Conservation (phyloP, 2,329 filamentous ascomycete species). For the Paecilomyces variotii region DNA sequence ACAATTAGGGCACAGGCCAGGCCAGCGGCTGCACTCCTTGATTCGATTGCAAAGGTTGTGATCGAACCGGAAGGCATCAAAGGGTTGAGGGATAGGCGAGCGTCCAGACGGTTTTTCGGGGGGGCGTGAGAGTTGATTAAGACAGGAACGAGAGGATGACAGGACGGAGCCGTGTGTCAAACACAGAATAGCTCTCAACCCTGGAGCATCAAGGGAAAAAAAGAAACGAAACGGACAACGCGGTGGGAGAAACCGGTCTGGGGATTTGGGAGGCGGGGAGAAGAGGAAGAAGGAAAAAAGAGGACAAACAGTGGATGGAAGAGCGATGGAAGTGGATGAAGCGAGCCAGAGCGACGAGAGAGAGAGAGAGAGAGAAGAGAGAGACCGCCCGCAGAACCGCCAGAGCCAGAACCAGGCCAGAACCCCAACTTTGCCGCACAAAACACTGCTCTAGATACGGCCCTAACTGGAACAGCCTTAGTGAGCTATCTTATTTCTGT, state of each 20-base stretch:
- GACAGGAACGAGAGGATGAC: slow-evolving; percentile 30
- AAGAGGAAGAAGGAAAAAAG: slow-evolving; percentile 11
- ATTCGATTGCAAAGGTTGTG: slow-evolving; percentile 16
- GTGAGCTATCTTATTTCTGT: background rate
- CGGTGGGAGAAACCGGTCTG: slow-evolving; percentile 9
- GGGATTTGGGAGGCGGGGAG: slow-evolving; percentile 11
- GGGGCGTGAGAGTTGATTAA: slow-evolving; percentile 9
- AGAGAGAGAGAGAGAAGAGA: background rate
- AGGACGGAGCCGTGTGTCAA: slow-evolving; percentile 37
- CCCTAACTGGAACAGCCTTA: background rate
- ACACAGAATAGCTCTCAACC: slow-evolving; percentile 29
- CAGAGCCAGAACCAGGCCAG: background rate
- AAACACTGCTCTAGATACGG: background rate
- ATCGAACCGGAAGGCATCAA: slow-evolving; percentile 19
- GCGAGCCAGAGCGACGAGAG: background rate
- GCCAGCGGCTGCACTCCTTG: slow-evolving; percentile 38
- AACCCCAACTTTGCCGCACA: background rate
- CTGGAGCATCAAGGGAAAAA: slow-evolving; percentile 17
- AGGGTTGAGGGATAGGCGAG: slow-evolving; percentile 10
- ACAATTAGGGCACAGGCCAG: slow-evolving; percentile 35
- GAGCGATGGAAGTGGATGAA: slow-evolving; percentile 8
- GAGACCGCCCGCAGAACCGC: background rate
- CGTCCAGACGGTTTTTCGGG: slow-evolving; percentile 10
- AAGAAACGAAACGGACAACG: slow-evolving; percentile 15
- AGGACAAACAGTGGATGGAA: background rate